A percentile compares a stretch with the other conserved stretches of the same genome.
Conservation (phyloP, 345 rosid species). For the Linum trigynum region DNA sequence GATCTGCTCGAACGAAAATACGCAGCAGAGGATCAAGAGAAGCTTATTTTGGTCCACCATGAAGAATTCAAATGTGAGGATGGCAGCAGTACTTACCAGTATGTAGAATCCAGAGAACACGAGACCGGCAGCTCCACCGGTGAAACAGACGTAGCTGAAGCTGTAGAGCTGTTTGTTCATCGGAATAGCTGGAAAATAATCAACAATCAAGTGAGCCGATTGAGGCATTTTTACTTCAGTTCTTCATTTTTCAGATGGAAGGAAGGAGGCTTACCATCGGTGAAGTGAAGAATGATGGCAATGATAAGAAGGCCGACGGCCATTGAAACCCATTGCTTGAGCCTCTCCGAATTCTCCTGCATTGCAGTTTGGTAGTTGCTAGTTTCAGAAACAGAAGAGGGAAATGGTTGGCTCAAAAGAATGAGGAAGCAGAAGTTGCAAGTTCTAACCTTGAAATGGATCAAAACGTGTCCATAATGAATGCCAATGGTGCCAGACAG, state of each 20-base stretch:
- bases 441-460: constrained; percentile 54
- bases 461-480: constrained; percentile 54
- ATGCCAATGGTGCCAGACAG: constrained; percentile 56
- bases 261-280: constrained; percentile 34
- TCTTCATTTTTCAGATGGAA: background rate
- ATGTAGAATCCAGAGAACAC: constrained; percentile 50
- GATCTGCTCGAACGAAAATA: constrained; percentile 25
- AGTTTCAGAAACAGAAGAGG: background rate
- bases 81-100: constrained; percentile 25
- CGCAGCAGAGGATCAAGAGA: background rate
- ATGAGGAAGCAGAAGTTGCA: background rate
- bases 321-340: constrained; percentile 56
- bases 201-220: background rate
- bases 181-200: constrained; percentile 44
- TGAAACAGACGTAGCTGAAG: constrained; percentile 56
- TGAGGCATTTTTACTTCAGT: background rate
- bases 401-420: background rate
- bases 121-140: constrained; percentile 53
- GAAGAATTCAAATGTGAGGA: background rate
- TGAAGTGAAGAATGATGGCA: constrained; percentile 46
- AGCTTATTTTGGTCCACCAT: background rate
- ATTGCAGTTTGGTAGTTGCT: background rate
- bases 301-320: constrained; percentile 29
- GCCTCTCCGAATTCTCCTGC: constrained; percentile 50
- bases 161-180: constrained; percentile 63